A percentile compares a stretch with the other conserved stretches of the same genome.
These are phyloP conservation scores for Themeda triandra DNA, from an alignment of 176 grass and related monocot species.

Conservation along the genomic window DNA sequence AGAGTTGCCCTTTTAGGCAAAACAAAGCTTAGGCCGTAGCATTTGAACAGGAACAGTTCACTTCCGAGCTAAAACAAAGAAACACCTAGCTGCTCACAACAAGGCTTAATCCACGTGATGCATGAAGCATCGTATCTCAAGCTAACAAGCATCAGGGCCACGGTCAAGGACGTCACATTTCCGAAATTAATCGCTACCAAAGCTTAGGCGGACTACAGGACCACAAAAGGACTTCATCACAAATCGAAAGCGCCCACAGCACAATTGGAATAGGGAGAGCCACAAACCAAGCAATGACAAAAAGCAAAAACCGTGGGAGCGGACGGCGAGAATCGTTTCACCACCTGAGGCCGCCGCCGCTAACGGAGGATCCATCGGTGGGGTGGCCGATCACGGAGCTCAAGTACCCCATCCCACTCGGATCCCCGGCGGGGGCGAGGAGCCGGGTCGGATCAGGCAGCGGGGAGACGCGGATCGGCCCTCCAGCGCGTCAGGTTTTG, in stretches of 20 bases:
- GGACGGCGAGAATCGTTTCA: background rate
- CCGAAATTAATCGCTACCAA: background rate
- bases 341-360: slow-evolving; percentile 60
- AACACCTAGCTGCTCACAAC: background rate
- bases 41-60: background rate
- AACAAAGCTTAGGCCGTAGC: background rate
- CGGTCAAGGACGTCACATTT: background rate
- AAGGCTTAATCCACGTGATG: background rate
- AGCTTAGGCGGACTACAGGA: background rate
- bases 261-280: background rate
- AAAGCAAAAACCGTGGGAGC: background rate
- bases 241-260: background rate
- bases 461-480: background rate
- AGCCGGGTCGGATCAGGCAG: background rate
- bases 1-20: background rate
- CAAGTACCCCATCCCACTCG: slow-evolving; percentile 42
- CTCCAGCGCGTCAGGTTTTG: background rate
- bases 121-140: background rate
- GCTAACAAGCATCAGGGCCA: background rate
- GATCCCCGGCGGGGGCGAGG: background rate
- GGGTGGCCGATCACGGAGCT: slow-evolving; percentile 57
- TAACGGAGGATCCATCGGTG: slow-evolving; percentile 52
- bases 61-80: background rate
- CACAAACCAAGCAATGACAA: background rate
- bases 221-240: background rate